A percentile compares a stretch with the other conserved stretches of the same genome.
These are phyloP conservation scores for Eucalyptus marginata DNA, from an alignment of 345 rosid genomes.

Conservation along the genomic window DNA sequence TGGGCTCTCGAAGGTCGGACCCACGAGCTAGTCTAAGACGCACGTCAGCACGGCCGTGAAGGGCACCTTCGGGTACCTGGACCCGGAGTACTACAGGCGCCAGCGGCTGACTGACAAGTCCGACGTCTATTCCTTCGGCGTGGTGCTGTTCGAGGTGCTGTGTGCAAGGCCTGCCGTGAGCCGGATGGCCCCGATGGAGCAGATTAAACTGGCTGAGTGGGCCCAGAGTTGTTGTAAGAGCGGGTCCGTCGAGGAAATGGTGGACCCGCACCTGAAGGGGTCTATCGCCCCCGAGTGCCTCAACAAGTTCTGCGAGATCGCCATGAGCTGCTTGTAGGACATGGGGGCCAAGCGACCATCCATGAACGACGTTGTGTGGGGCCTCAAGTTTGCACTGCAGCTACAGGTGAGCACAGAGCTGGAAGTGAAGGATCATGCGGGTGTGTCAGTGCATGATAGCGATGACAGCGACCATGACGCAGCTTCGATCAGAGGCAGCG, in stretches of 20 bases:
- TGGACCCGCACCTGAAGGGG: no score
- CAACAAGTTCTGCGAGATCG: no score
- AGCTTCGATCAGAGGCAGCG: no score
- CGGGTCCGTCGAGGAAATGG: accelerated
- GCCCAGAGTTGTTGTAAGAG: not conserved
- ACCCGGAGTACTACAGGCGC: constrained; percentile 19
- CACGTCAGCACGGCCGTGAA: constrained; percentile 22
- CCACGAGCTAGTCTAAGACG: not conserved
- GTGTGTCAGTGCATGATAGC: no score
- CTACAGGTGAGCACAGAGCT: not conserved
- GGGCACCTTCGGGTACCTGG: constrained; percentile 25
- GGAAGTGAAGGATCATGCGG: not conserved
- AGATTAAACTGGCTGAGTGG: not conserved
- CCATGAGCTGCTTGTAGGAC: constrained; percentile 3
- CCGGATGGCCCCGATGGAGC: not conserved
- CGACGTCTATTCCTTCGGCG: not conserved
- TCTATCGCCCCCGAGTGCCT: accelerated
- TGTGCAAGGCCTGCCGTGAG: not conserved
- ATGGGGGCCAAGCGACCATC: constrained; percentile 17
- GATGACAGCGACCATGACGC: no score
- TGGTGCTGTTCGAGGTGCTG: not conserved
- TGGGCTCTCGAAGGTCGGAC: constrained; percentile 13
- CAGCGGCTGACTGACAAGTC: constrained; percentile 14
- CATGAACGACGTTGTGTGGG: constrained; percentile 26
- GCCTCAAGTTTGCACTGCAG: constrained; percentile 17